Percentiles rank a stretch among this genome's conserved stretches.
Conservation (phyloP, 2,329 filamentous ascomycete species). For the Cryphonectria naterciae region DNA sequence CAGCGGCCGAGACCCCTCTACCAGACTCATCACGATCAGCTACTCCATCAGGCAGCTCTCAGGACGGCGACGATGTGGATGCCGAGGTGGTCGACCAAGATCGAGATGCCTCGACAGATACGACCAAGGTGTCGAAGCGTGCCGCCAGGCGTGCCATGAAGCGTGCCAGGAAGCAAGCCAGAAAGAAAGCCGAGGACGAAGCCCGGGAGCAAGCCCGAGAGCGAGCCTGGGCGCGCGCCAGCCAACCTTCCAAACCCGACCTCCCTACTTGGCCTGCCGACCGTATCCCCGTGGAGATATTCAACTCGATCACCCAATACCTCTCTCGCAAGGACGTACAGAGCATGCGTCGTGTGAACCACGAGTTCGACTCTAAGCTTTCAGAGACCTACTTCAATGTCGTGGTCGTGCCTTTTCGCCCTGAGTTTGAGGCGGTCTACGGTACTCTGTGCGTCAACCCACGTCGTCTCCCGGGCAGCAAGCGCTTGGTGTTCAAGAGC, state of each 20-base stretch:
- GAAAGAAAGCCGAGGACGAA: not conserved
- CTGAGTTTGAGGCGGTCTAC: constrained; percentile 52
- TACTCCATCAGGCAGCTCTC: too few species aligned
- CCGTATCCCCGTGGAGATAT: constrained; percentile 64
- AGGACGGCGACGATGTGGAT: not conserved
- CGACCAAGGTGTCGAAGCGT: not conserved
- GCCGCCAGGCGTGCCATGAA: not conserved
- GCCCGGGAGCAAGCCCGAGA: not conserved
- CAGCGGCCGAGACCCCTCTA: not conserved
- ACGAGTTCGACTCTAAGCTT: constrained; percentile 49
- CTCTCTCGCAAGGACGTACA: constrained; percentile 63
- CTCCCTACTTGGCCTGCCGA: constrained; percentile 38
- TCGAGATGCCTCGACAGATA: not conserved
- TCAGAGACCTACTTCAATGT: constrained; percentile 57
- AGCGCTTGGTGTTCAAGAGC: constrained; percentile 33
- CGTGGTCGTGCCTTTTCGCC: constrained; percentile 68
- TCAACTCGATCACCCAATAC: constrained; percentile 57
- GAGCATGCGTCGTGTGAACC: constrained; percentile 63
- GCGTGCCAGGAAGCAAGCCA: not conserved
- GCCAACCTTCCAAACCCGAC: too few species aligned
- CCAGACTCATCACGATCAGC: not conserved
- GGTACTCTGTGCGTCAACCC: constrained; percentile 41
- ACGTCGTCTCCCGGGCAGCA: constrained; percentile 30
- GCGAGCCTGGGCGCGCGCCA: too few species aligned
- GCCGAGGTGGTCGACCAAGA: not conserved